Percentiles rank a stretch among this genome's conserved stretches.
phyloP scores from a whole-genome alignment of 1,139 yeast genomes.

The Casaregolazyma suthepensis region DNA sequence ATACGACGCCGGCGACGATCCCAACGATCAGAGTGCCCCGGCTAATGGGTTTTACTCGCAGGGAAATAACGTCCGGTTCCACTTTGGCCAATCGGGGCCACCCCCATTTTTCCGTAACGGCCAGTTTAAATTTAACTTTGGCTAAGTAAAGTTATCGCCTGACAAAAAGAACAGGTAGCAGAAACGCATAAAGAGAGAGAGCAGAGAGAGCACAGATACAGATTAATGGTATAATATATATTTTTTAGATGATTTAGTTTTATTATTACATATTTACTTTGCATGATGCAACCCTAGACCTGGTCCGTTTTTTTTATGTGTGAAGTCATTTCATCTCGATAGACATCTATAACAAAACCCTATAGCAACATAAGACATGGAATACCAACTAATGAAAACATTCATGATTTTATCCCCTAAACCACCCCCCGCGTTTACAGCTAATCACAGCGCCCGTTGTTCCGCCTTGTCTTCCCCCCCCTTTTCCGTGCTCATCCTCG shows the following conservation, averaged over 20 bases:
- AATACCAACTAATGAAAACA: not conserved
- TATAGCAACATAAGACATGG: not conserved
- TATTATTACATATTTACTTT: not conserved
- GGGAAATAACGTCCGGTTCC: not conserved
- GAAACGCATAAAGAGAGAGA: not conserved
- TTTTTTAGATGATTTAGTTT: not conserved
- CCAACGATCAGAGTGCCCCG: slow-evolving; percentile 38
- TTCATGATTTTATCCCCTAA: not conserved
- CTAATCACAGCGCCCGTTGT: not conserved
- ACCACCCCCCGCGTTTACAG: not conserved
- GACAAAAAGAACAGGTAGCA: not conserved
- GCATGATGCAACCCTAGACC: not conserved
- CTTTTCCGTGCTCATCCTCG: not conserved
- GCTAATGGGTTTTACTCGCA: not conserved
- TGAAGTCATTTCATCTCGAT: not conserved
- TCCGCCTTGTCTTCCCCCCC: not conserved
- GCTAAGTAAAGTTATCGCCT: not conserved
- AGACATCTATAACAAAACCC: not conserved
- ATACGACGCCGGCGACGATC: slow-evolving; percentile 61
- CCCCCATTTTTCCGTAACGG: not conserved
- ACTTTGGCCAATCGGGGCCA: not conserved
- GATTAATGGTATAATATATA: too few relatives aligned
- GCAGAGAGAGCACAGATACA: too few relatives aligned
- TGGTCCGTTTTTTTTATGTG: not conserved
- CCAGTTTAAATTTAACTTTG: not conserved